phyloP scores from a whole-genome alignment of 1,139 yeast species.

The Saccharomyces hybrid region DNA sequence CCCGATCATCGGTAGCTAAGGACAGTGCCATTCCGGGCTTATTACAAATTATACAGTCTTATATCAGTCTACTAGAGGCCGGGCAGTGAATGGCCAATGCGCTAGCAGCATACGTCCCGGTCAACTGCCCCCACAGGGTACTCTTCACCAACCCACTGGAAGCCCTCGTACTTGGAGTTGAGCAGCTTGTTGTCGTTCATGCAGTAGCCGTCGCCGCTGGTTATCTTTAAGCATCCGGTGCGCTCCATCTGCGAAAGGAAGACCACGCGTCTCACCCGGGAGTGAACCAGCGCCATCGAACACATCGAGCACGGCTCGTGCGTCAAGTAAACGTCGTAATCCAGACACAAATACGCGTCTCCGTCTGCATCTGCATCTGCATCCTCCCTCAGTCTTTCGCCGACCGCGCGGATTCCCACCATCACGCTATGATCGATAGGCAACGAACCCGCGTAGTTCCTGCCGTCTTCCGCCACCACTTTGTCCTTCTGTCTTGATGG shows the following conservation, averaged over 20 bases:
- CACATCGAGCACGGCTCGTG: slow-evolving; percentile 98
- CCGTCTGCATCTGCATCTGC: slow-evolving; percentile 12
- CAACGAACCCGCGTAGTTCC: neutral
- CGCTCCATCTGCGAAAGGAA: slow-evolving; percentile 43
- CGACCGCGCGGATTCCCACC: slow-evolving; percentile 39
- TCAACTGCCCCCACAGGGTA: slow-evolving; percentile 22
- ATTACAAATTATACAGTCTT: neutral
- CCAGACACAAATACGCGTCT: slow-evolving; percentile 59
- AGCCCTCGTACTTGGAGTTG: slow-evolving; percentile 76
- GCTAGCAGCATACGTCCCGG: slow-evolving; percentile 21
- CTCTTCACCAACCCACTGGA: slow-evolving; percentile 49
- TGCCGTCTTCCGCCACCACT: neutral
- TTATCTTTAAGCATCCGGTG: slow-evolving; percentile 51
- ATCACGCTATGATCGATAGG: slow-evolving; percentile 6
- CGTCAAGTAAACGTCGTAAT: slow-evolving; percentile 72
- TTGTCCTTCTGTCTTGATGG: neutral
- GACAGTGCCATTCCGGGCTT: neutral
- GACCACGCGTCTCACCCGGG: slow-evolving; percentile 64
- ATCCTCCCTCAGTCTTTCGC: slow-evolving; percentile 31
- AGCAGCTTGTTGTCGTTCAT: slow-evolving; percentile 65
- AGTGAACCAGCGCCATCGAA: slow-evolving; percentile 90
- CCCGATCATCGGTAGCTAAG: neutral
- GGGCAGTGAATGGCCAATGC: neutral
- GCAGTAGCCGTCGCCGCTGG: slow-evolving; percentile 60
- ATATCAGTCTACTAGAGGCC: neutral